These are phyloP conservation scores for Nitzschia sp. DNA, from an alignment of 108 stramenopile species.

Conservation along the genomic window DNA sequence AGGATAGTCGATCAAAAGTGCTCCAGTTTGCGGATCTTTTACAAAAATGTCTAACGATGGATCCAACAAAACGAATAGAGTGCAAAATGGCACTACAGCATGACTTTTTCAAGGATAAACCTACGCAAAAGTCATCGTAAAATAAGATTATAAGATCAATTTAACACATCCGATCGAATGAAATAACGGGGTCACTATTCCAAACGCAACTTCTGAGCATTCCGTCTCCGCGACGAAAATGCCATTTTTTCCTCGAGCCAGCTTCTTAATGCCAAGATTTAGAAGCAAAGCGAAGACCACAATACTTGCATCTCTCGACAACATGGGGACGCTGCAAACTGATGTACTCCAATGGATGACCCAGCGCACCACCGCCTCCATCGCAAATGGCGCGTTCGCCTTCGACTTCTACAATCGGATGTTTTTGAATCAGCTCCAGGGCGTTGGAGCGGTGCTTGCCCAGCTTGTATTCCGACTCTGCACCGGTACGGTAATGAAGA, in stretches of 20 bases:
- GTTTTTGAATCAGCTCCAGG: conserved; percentile 81
- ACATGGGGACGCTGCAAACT: conserved; percentile 68
- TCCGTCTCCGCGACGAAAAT: not conserved
- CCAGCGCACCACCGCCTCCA: conserved; percentile 94
- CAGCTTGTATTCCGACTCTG: conserved; percentile 58
- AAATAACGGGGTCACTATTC: no score
- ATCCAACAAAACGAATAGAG: conserved; percentile 77
- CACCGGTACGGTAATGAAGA: conserved; percentile 29
- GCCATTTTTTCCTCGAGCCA: no score
- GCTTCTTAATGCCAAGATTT: conserved; percentile 27
- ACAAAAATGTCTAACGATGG: conserved; percentile 82
- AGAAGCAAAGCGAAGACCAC: conserved; percentile 64
- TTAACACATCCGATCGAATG: no score
- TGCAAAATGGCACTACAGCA: conserved; percentile 46
- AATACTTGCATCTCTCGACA: conserved; percentile 77
- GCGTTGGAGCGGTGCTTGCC: conserved; percentile 96
- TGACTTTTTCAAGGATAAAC: conserved; percentile 37
- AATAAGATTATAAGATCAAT: no score
- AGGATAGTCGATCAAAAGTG: conserved; percentile 78
- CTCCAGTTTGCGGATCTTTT: conserved; percentile 85
- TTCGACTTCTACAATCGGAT: conserved; percentile 89
- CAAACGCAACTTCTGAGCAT: no score
- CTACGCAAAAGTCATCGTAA: not conserved
- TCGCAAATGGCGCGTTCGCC: conserved; percentile 92
- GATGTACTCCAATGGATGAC: conserved; percentile 96